phyloP scores from a whole-genome alignment of 306 rosid species.

The Medicago arabica region DNA sequence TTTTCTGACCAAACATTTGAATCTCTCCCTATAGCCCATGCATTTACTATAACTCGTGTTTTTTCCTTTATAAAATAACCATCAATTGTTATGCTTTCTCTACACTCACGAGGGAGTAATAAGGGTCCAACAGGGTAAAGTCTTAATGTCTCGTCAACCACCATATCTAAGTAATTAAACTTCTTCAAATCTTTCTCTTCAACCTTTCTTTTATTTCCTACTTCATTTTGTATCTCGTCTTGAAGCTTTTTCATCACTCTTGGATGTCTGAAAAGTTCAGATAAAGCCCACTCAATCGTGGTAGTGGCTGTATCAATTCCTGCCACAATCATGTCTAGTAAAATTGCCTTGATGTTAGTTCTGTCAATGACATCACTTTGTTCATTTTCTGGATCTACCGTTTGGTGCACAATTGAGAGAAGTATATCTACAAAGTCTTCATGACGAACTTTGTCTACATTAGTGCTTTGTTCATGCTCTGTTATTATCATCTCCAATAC shows the following conservation, averaged over 20 bases:
- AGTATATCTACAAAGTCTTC: background rate
- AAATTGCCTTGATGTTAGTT: background rate
- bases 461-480: background rate
- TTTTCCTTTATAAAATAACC: background rate
- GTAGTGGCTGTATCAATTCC: background rate
- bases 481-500: background rate
- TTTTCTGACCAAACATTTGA: background rate
- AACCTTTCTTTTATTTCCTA: background rate
- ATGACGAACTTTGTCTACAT: background rate
- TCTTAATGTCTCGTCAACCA: background rate
- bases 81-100: background rate
- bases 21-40: background rate
- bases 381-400: background rate
- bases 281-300: background rate
- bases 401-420: background rate
- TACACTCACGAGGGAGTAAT: background rate
- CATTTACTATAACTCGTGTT: background rate
- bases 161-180: background rate
- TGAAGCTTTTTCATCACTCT: slow-evolving; percentile 5
- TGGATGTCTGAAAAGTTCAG: background rate
- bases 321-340: background rate
- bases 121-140: background rate
- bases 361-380: background rate
- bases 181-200: background rate
- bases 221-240: background rate